These are phyloP conservation scores for Brettanomyces naardenensis DNA, from an alignment of 805 yeast species.

Conservation along the genomic window DNA sequence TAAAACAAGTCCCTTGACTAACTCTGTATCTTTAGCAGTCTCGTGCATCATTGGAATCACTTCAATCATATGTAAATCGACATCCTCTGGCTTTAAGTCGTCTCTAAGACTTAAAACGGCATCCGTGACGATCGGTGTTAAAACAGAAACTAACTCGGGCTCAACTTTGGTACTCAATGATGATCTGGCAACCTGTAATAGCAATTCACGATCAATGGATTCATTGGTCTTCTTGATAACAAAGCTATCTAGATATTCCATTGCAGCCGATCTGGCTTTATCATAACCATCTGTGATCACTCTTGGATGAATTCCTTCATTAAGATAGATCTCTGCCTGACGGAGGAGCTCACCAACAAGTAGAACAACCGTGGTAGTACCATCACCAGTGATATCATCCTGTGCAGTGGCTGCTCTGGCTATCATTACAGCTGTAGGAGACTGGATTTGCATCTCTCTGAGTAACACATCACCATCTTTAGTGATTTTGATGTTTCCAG, in stretches of 20 bases:
- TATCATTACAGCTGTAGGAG: constrained; percentile 83
- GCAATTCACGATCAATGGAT: constrained; percentile 68
- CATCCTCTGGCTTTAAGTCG: constrained; percentile 27
- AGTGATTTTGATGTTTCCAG: constrained; percentile 90
- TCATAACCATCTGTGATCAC: constrained; percentile 94
- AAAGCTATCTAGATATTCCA: constrained; percentile 62
- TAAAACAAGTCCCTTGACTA: constrained; percentile 82
- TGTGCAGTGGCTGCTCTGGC: constrained; percentile 98
- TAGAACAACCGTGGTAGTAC: constrained; percentile 92
- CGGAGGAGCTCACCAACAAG: constrained; percentile 90
- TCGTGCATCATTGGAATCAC: constrained; percentile 97
- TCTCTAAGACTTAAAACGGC: constrained; percentile 78
- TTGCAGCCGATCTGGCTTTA: constrained; percentile 67
- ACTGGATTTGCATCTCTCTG: constrained; percentile 94
- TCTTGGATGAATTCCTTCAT: constrained; percentile 95
- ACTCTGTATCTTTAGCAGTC: constrained; percentile 71
- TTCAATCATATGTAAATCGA: constrained; percentile 96
- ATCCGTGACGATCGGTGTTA: constrained; percentile 93
- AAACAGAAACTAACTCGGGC: constrained; percentile 64
- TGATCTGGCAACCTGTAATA: constrained; percentile 86
- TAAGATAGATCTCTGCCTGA: constrained; percentile 86
- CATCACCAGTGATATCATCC: constrained; percentile 99
- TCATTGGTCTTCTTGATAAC: constrained; percentile 34
- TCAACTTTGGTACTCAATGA: constrained; percentile 84
- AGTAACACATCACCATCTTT: constrained; percentile 94